Evolutionary conservation across 2,329 filamentous ascomycete genomes (phyloP).

Genomic region (Orbilia quercus): DNA sequence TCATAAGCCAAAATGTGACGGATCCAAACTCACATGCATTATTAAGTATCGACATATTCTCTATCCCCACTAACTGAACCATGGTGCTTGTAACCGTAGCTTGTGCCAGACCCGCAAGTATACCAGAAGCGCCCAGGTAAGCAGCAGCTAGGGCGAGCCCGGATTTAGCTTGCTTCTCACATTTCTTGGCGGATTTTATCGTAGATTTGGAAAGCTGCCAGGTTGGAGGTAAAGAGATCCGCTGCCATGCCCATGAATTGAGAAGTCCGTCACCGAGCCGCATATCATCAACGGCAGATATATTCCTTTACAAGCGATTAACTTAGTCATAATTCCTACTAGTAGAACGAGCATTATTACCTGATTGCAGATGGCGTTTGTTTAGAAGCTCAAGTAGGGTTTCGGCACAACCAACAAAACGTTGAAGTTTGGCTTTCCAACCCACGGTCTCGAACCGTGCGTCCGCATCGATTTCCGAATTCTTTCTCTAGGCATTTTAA

Average conservation of each 20-base stretch:
- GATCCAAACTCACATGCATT: background rate
- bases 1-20: background rate
- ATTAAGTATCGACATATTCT: background rate
- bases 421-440: constrained; percentile 14
- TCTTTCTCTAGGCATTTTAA: background rate
- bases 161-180: background rate
- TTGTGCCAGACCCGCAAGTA: background rate
- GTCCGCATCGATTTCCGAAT: background rate
- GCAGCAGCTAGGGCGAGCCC: background rate
- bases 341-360: background rate
- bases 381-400: background rate
- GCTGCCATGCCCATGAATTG: background rate
- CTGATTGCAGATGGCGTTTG: constrained; percentile 7
- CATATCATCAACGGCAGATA: background rate
- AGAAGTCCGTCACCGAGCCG: constrained; percentile 5
- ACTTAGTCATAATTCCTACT: too few relatives aligned
- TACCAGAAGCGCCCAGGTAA: constrained; percentile 1
- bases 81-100: background rate
- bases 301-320: too few relatives aligned
- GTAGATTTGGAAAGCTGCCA: constrained; percentile 8
- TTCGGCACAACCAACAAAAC: background rate
- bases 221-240: constrained; percentile 14
- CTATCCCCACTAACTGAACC: too few relatives aligned
- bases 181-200: constrained; percentile 4
- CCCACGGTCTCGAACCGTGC: background rate